A percentile compares a stretch with the other conserved stretches of the same genome.
Conservation (phyloP, 1,139 yeast species). For the Candida anutae region DNA sequence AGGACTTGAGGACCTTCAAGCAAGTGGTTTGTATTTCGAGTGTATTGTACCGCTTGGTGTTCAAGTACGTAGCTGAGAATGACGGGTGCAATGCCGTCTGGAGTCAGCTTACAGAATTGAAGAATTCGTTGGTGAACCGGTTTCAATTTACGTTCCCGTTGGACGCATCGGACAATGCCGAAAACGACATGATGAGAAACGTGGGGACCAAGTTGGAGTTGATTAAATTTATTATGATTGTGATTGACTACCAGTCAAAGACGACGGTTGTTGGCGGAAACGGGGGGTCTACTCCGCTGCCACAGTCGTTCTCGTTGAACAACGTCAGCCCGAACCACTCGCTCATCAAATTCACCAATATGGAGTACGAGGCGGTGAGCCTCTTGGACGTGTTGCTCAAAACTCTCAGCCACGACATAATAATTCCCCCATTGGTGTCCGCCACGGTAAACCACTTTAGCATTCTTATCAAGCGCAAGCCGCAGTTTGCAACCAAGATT, state of each 20-base stretch:
- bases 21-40: conserved; percentile 27
- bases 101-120: conserved; percentile 36
- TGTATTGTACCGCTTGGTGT: conserved; percentile 32
- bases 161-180: conserved; percentile 36
- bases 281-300: conserved; percentile 6
- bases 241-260: conserved; percentile 64
- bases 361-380: conserved; percentile 69
- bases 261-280: conserved; percentile 23
- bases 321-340: conserved; percentile 61
- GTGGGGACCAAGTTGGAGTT: conserved; percentile 57
- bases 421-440: conserved; percentile 49
- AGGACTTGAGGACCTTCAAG: conserved; percentile 23
- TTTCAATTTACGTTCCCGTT: conserved; percentile 33
- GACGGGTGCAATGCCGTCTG: conserved; percentile 38
- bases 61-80: conserved; percentile 34
- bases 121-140: conserved; percentile 23
- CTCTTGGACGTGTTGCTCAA: conserved; percentile 59
- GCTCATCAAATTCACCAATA: conserved; percentile 42
- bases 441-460: conserved; percentile 49
- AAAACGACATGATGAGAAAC: conserved; percentile 43
- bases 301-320: conserved; percentile 43
- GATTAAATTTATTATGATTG: conserved; percentile 62
- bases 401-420: conserved; percentile 46
- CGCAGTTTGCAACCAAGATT: conserved; percentile 41
- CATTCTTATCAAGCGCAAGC: conserved; percentile 48